Conservation (phyloP, 2,329 filamentous ascomycete species). For the Malbranchea zuffiana region DNA sequence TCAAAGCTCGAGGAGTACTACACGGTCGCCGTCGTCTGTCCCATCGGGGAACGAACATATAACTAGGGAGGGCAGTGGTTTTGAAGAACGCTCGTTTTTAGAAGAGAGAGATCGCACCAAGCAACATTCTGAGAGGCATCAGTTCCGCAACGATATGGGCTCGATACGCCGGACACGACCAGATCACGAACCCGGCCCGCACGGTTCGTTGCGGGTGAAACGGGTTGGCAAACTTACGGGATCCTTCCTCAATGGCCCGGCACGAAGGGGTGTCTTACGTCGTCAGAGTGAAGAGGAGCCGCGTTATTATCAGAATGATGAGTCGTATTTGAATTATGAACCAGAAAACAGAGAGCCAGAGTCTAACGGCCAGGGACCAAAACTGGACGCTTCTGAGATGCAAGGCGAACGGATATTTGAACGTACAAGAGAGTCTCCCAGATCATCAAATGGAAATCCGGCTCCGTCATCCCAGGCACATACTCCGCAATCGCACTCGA, state of each 20-base stretch:
- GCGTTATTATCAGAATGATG: slow-evolving; percentile 25
- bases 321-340: neutral
- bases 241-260: slow-evolving; percentile 68
- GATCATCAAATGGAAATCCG: slow-evolving; percentile 15
- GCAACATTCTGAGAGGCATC: slow-evolving; percentile 22
- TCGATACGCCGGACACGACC: slow-evolving; percentile 25
- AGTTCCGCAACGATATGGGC: slow-evolving; percentile 17
- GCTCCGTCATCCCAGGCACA: slow-evolving; percentile 16
- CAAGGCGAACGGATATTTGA: slow-evolving; percentile 10
- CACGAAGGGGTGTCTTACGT: slow-evolving; percentile 56
- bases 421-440: slow-evolving; percentile 10
- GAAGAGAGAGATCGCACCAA: slow-evolving; percentile 25
- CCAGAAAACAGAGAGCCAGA: slow-evolving; percentile 4
- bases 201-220: slow-evolving; percentile 68
- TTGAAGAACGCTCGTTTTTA: slow-evolving; percentile 22
- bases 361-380: neutral
- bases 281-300: slow-evolving; percentile 56
- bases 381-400: slow-evolving; percentile 1
- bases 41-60: slow-evolving; percentile 26
- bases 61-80: slow-evolving; percentile 23
- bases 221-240: slow-evolving; percentile 64
- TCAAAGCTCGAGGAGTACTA: slow-evolving; percentile 31
- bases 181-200: slow-evolving; percentile 54
- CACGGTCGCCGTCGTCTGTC: slow-evolving; percentile 31
- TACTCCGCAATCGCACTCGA: slow-evolving; percentile 6